A percentile compares a stretch with the other conserved stretches of the same genome.
Evolutionary conservation across 2,329 filamentous ascomycete genomes (phyloP).

Genomic region (Trichoderma gracile): DNA sequence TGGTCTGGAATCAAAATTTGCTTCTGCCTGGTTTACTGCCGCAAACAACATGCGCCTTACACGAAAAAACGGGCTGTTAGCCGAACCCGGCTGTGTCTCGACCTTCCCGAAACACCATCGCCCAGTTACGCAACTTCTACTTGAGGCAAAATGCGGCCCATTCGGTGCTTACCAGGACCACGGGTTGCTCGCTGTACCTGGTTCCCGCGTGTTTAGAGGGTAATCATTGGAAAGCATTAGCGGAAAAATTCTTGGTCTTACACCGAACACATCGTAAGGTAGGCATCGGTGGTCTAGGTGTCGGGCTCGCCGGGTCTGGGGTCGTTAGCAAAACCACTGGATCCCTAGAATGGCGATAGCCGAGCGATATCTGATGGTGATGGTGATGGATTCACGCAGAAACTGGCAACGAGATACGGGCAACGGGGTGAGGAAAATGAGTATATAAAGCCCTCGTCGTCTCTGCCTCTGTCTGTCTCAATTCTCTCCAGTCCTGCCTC

Average conservation of each 20-base stretch:
- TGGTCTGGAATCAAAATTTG: not conserved
- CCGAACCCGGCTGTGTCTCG: not conserved
- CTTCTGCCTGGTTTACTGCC: constrained; percentile 5
- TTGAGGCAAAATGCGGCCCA: not conserved
- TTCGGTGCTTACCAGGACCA: constrained; percentile 4
- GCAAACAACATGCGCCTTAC: constrained; percentile 9
- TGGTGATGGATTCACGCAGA: not conserved
- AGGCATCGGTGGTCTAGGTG: not conserved
- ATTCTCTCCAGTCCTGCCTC: constrained; percentile 2
- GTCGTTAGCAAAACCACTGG: not conserved
- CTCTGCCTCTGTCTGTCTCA: constrained; percentile 4
- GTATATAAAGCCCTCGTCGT: constrained; percentile 18
- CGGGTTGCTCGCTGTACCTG: not conserved
- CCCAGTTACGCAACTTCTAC: constrained; percentile 7
- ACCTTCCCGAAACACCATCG: constrained; percentile 23
- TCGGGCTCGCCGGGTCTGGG: constrained; percentile 16
- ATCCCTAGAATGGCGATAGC: not conserved
- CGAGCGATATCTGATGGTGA: not conserved
- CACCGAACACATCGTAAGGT: constrained; percentile 11
- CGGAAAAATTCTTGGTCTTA: constrained; percentile 19
- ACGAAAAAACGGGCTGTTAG: not conserved
- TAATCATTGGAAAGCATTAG: constrained; percentile 1
- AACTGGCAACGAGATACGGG: not conserved
- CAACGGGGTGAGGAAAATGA: not conserved
- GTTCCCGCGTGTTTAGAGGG: not conserved